Evolutionary conservation across 495 filamentous ascomycete genomes (phyloP).

Genomic region (Cladorrhinum samala): DNA sequence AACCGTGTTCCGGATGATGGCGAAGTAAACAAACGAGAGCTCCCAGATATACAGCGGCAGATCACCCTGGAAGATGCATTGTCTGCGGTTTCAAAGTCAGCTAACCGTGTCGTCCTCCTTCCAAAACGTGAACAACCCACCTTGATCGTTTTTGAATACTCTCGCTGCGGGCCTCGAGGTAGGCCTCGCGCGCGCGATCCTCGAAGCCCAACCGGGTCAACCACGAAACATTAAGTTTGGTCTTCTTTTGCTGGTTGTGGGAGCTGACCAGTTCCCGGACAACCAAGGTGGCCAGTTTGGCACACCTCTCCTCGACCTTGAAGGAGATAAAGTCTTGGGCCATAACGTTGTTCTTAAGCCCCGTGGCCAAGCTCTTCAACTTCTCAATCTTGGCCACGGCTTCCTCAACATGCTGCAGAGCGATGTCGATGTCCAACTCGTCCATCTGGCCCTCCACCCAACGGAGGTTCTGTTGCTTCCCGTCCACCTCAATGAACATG

Average conservation of each 20-base stretch:
- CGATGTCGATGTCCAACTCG: conserved; percentile 92
- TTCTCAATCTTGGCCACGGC: conserved; percentile 78
- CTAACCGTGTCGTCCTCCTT: neutral
- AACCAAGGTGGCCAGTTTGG: conserved; percentile 67
- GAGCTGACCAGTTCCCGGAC: conserved; percentile 67
- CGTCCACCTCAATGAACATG: conserved; percentile 90
- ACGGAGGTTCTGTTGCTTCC: conserved; percentile 88
- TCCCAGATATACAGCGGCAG: conserved; percentile 89
- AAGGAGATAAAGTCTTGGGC: conserved; percentile 83
- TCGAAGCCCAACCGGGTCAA: conserved; percentile 81
- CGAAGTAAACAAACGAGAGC: conserved; percentile 95
- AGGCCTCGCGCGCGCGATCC: conserved; percentile 79
- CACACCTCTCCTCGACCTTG: conserved; percentile 83
- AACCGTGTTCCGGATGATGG: conserved; percentile 84
- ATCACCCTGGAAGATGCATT: conserved; percentile 90
- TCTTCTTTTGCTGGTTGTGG: conserved; percentile 64
- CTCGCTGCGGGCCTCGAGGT: conserved; percentile 68
- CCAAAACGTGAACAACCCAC: conserved; percentile 37
- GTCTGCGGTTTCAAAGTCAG: conserved; percentile 46
- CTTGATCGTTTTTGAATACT: conserved; percentile 75
- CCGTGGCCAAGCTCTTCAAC: conserved; percentile 67
- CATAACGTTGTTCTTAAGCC: conserved; percentile 74
- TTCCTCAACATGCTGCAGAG: conserved; percentile 80
- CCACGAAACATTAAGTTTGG: conserved; percentile 69
- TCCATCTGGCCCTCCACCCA: conserved; percentile 96